Evolutionary conservation across 495 filamentous ascomycete genomes (phyloP), one percentile per base, ranked within the genome.

Genomic region (Aspergillus biplanus): DNA sequence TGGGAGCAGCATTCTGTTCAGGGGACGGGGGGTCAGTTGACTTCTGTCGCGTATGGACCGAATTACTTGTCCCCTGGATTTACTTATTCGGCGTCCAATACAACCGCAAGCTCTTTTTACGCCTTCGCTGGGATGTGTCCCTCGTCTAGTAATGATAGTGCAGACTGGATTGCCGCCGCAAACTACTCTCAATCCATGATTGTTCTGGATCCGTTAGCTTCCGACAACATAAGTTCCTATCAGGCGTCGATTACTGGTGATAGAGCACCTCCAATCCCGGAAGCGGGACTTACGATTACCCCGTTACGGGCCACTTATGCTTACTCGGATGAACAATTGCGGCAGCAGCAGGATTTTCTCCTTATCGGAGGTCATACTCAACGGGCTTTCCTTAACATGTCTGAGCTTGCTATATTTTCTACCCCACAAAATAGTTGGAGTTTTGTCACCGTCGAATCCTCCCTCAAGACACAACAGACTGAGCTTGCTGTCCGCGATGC

Each of bases 61-160:
- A 87, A 89, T 60, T 90, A 86, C 67, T 82, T 96, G 21, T 86
- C 87, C 0, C 79, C 79, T 15, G 85, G 85, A 18, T 83, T 95
- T 59, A 76, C 83, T 35, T 97, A 91, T 76, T 88, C 90, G 5
- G 70, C 79, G 2, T 79, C 82, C 13, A 79, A 85, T 78, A 67
- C 82, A 66, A 65, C 73, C 64, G 58, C 80, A 69, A 75, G 68
- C 37, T 71, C 73, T n/a, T 76, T 92, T 37, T 96, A 90, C 69
- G 70, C 88, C 54, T 96, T 95, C 78, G 93, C 91, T 39, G 93
- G 93, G 53, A 95, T 96, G 93, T 97, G 93, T 69, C 90, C 92
- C 0, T 80, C 74, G 31, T 62, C 75, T 12, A 78, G 76, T 37
- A 67, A 77, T 4, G 69, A 72, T 6, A 77, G 78, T 11, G 63